phyloP scores from a whole-genome alignment of 2,329 filamentous ascomycete genomes.

The Alternaria sp. region DNA sequence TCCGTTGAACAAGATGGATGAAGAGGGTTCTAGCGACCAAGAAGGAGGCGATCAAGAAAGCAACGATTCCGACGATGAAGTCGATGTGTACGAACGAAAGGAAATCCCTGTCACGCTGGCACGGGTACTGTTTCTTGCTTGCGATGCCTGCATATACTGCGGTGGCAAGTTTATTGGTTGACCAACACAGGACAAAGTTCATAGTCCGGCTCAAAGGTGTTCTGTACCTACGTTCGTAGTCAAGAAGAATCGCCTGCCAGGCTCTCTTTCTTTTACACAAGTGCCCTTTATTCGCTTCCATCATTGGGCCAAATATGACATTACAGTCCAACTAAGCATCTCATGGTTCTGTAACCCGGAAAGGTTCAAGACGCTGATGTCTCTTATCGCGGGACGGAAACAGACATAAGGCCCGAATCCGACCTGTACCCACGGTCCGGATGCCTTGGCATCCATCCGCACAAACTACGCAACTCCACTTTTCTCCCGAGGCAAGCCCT shows the following conservation, averaged over 20 bases:
- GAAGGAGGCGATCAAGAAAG: constrained; percentile 1
- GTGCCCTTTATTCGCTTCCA: too few relatives aligned
- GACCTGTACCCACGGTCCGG: neutral
- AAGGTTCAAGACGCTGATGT: neutral
- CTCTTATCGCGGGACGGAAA: neutral
- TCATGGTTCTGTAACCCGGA: too few relatives aligned
- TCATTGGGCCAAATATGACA: neutral
- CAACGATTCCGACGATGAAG: neutral
- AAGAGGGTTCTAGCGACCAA: neutral
- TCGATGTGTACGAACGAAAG: neutral
- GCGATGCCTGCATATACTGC: constrained; percentile 48
- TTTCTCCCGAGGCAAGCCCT: neutral
- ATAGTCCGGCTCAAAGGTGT: neutral
- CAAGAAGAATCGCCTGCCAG: neutral
- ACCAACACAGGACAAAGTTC: neutral
- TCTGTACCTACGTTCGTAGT: neutral
- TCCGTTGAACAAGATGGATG: neutral
- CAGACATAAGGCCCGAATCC: neutral
- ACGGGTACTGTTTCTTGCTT: constrained; percentile 40
- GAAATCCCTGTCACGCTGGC: constrained; percentile 30
- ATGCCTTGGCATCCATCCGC: constrained; percentile 4
- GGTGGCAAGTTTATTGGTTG: constrained; percentile 44
- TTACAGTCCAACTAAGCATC: neutral
- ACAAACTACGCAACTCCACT: constrained; percentile 17
- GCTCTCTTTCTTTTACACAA: neutral